A percentile compares a stretch with the other conserved stretches of the same genome.
Evolutionary conservation across 805 yeast genomes (phyloP).

Genomic region (Suhomyces vadensis): DNA sequence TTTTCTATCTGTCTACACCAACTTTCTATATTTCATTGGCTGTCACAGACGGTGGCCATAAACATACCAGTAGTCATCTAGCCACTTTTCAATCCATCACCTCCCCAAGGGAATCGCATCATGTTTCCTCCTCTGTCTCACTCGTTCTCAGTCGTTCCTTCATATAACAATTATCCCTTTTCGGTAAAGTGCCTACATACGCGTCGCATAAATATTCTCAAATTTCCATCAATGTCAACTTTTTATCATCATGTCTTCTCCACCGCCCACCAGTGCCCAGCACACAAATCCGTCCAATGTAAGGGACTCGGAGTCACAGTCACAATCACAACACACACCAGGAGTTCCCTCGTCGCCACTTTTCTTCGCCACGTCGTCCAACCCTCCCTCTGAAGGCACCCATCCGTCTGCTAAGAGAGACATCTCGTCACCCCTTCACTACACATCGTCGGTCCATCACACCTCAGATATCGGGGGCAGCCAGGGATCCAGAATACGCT

Average conservation of each 20-base stretch:
- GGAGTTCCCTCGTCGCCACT: slow-evolving; percentile 58
- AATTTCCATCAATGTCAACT: neutral
- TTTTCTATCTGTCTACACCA: no score
- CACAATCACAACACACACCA: slow-evolving; percentile 33
- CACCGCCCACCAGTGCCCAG: slow-evolving; percentile 38
- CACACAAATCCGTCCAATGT: slow-evolving; percentile 30
- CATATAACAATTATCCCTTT: slow-evolving; percentile 2
- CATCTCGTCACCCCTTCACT: slow-evolving; percentile 53
- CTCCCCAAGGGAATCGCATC: no score
- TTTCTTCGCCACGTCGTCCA: slow-evolving; percentile 50
- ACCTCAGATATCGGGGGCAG: slow-evolving; percentile 37
- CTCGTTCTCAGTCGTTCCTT: neutral
- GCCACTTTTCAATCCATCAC: no score
- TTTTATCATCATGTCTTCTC: slow-evolving; percentile 13
- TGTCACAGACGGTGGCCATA: no score
- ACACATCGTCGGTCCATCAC: slow-evolving; percentile 43
- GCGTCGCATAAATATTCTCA: slow-evolving; percentile 23
- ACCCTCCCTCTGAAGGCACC: slow-evolving; percentile 35
- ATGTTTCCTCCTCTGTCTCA: neutral
- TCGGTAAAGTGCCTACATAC: slow-evolving; percentile 8
- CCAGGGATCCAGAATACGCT: slow-evolving; percentile 35
- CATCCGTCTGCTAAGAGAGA: slow-evolving; percentile 28
- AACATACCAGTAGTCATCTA: no score
- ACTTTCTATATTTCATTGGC: no score
- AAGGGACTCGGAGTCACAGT: slow-evolving; percentile 38